A percentile compares a stretch with the other conserved stretches of the same genome.
These are phyloP conservation scores for Aspergillus transmontanensis DNA, from an alignment of 2,329 filamentous ascomycete species.

Conservation along the genomic window DNA sequence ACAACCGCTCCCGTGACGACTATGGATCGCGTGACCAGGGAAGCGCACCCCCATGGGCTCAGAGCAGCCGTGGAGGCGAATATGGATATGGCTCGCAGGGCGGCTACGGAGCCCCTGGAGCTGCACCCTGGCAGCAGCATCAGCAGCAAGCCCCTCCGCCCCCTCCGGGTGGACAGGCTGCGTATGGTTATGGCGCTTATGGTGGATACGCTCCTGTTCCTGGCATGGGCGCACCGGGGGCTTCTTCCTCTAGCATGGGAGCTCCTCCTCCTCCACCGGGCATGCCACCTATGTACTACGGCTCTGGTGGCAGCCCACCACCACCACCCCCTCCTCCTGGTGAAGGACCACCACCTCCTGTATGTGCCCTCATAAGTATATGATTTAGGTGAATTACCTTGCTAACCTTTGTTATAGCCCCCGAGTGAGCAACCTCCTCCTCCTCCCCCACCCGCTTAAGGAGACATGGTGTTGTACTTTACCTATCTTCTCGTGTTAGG, in stretches of 20 bases:
- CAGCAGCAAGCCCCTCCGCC: conserved; percentile 56
- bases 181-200: conserved; percentile 62
- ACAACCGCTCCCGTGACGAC: conserved; percentile 55
- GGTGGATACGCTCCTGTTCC: conserved; percentile 48
- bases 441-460: conserved; percentile 56
- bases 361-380: conserved; percentile 24
- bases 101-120: conserved; percentile 46
- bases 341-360: conserved; percentile 46
- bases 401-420: conserved; percentile 35
- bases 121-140: conserved; percentile 58
- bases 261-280: conserved; percentile 51
- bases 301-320: conserved; percentile 39
- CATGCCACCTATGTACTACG: conserved; percentile 43
- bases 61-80: conserved; percentile 47
- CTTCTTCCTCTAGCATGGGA: conserved; percentile 48
- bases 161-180: conserved; percentile 43
- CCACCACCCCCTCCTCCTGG: conserved; percentile 41
- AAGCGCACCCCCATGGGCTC: conserved; percentile 37
- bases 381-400: conserved; percentile 1
- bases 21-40: conserved; percentile 45
- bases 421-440: conserved; percentile 64
- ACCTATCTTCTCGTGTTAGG: background rate
- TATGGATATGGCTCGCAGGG: conserved; percentile 42
- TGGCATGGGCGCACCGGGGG: conserved; percentile 57
- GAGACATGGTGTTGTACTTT: background rate